Conservation (phyloP, 257 asterid species). For the Solanum arcanum region DNA sequence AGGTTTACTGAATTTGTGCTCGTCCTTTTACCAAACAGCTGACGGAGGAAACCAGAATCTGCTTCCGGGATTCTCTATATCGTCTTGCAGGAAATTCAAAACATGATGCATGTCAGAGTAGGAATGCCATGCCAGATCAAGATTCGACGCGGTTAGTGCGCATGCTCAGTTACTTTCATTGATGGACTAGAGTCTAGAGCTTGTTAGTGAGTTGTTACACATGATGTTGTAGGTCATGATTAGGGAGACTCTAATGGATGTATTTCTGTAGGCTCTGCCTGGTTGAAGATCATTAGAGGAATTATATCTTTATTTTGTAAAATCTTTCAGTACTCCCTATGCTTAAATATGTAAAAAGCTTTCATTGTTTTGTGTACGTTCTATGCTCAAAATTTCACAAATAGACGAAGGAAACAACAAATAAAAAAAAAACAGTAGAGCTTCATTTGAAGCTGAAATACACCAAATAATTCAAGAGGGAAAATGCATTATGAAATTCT, state of each 20-base stretch:
- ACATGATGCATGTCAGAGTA: neutral
- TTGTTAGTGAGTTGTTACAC: neutral
- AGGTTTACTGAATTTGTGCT: neutral
- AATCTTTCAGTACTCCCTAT: neutral
- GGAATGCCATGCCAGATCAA: neutral
- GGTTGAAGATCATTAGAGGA: neutral
- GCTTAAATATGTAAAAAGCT: neutral
- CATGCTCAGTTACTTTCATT: neutral
- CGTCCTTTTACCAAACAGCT: slow-evolving; percentile 10
- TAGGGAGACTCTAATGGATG: neutral
- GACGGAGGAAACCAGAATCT: slow-evolving; percentile 28
- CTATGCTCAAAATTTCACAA: neutral
- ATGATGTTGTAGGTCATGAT: neutral
- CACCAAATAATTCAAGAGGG: neutral
- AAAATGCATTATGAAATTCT: neutral
- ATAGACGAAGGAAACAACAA: neutral
- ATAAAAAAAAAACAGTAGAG: no score
- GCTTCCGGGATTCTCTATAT: slow-evolving; percentile 45
- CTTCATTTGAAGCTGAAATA: neutral
- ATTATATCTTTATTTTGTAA: neutral
- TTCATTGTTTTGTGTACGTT: neutral
- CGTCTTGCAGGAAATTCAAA: slow-evolving; percentile 48
- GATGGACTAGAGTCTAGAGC: neutral
- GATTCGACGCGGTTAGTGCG: neutral
- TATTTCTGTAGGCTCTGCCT: neutral